Evolutionary conservation across 192 early-diverging fungal species (phyloP), one percentile per base, ranked within the genome.

Genomic region (Powellomyces hirtus): DNA sequence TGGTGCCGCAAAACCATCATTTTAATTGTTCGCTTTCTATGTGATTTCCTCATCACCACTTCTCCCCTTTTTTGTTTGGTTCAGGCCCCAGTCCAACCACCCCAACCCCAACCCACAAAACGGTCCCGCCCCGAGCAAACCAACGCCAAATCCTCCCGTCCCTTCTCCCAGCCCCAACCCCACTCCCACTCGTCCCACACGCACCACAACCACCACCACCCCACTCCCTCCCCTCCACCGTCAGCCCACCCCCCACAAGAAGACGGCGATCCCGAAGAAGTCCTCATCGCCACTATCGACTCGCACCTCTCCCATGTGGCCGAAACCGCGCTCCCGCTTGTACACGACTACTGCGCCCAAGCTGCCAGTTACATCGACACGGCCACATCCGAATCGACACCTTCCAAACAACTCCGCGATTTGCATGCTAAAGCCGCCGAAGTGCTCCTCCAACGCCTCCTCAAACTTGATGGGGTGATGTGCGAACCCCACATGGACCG

Each of bases 401-500:
- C 29, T 33, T 40, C 77, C 51, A 92, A 91, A 62, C 81, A 86
- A 49, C 75, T 93, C 10, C 56, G 85, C 13, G 90, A 93, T 53
- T 66, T 76, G 42, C 89, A 91, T 50, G 76, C 81, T 37, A 82
- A 79, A 56, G 69, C 88, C 33, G 84, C 84, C 37, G 93, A 95
- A 75, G 73, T 82, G 59, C 75, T 95, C 24, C 81, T 95, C 81
- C 92, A 95, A 79, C 75, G 81, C 6, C 68, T 95, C 52, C 67
- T 95, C 10, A 83, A 86, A 30, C 68, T 95, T 27, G 93, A 95
- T 72, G 80, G 84, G 1, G 87, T 94, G 13, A 81, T 76, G 35
- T 89, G 86, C 45, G 83, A 84, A 52, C 77, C 84, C 8, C 89
- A 87, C 1, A 86, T 90, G 62, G 86, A 90, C 29, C 81, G 82